Evolutionary conservation across 495 filamentous ascomycete genomes (phyloP), one percentile per base, ranked within the genome.

Genomic region (Rostrohypoxylon terebratum): DNA sequence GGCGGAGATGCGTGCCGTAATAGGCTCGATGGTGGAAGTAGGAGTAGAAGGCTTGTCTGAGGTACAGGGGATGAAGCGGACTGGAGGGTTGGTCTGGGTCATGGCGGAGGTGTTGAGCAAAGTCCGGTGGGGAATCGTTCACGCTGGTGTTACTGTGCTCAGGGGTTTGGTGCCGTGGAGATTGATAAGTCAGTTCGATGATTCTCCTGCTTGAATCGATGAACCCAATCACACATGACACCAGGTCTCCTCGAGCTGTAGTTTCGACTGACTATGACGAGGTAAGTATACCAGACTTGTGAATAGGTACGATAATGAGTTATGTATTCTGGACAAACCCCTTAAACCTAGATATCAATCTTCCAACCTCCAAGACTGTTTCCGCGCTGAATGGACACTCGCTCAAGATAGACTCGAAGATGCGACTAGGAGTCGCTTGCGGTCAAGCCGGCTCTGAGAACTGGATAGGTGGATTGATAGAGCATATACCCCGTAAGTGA

Each of bases 101-200:
- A 85, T 89, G 82, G 85, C 82, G 13, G 82, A 82, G 74, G 80
- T 84, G 59, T 71, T 88, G 59, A 81, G 81, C n/a, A 84, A 81
- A 21, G 82, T 87, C 3, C 77, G 86, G 42, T 89, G 86, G 87
- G 85, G 85, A 8, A 83, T 87, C 3, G 86, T 88, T 31, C 86
- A 87, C 42, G 86, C 86, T 74, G 85, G 83, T 10, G 86, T 87
- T 81, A 85, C 83, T 61, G 86, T 87, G 33, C 74, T 87, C 1
- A 75, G 73, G 34, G 82, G 78, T 1, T 68, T 82, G 63, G 65
- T 79, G n/a, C 75, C 72, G 10, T 66, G 61, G 69, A 69, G 74
- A 69, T 21, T 74, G 3, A 72, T 73, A 66, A 66, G 71, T 9
- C 55, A 66, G 34, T 66, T 69, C 54, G 73, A 74, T 9, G 71